phyloP scores from a whole-genome alignment of 164 flowering plant genomes.

The Tetracentron sinense region DNA sequence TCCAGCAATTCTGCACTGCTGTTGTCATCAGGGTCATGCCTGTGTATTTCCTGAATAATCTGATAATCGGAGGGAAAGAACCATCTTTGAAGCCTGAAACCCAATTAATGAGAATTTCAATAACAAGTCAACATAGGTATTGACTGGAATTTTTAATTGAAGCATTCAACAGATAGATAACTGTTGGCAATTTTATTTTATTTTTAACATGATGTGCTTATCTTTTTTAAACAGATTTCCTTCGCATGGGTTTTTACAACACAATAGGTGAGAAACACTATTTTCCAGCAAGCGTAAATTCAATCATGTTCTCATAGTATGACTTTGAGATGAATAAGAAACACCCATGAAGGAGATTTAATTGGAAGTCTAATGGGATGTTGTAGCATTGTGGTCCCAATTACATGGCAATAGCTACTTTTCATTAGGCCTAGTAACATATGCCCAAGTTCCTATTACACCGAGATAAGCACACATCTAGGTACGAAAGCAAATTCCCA shows the following conservation, averaged over 20 bases:
- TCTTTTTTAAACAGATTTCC: too few species aligned
- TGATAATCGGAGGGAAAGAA: constrained; percentile 86
- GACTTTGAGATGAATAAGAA: too few species aligned
- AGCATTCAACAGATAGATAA: neutral
- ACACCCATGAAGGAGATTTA: too few species aligned
- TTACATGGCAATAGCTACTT: too few species aligned
- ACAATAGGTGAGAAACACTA: too few species aligned
- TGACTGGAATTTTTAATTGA: neutral
- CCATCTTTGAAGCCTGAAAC: constrained; percentile 83
- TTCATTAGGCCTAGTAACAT: neutral
- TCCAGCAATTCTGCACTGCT: constrained; percentile 40
- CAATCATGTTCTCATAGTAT: too few species aligned
- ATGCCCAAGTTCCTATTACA: neutral
- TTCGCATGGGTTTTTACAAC: too few species aligned
- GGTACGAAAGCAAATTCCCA: neutral
- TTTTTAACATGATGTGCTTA: too few species aligned
- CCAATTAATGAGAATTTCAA: neutral
- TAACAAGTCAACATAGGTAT: neutral
- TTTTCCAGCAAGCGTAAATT: too few species aligned
- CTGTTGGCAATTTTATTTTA: too few species aligned
- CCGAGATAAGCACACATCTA: neutral
- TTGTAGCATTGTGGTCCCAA: too few species aligned
- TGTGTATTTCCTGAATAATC: constrained; percentile 82
- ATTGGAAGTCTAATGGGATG: too few species aligned
- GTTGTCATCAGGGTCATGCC: constrained; percentile 51